phyloP scores from a whole-genome alignment of 2,329 filamentous ascomycete species.

The Diplodia scrobiculata region DNA sequence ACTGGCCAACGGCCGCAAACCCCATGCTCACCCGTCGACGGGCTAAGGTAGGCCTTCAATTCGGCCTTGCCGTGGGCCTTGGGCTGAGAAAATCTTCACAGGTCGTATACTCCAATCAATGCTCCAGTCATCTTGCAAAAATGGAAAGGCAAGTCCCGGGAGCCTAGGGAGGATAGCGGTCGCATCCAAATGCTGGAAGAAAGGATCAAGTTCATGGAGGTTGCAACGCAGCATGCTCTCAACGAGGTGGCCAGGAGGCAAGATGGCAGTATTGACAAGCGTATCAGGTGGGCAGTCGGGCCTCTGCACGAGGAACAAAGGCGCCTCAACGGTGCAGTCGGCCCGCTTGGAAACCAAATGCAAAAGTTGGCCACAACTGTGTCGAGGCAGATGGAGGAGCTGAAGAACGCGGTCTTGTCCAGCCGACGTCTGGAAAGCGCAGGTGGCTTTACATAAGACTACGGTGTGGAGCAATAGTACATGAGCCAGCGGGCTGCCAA shows the following conservation, averaged over 20 bases:
- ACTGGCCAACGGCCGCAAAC: background rate
- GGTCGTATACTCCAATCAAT: background rate
- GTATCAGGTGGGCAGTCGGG: background rate
- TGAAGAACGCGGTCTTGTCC: background rate
- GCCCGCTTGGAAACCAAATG: background rate
- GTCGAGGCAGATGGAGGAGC: background rate
- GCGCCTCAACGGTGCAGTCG: background rate
- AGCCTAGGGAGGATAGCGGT: background rate
- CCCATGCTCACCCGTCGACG: too few species aligned
- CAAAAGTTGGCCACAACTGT: background rate
- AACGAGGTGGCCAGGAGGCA: background rate
- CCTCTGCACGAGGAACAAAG: background rate
- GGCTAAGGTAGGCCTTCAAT: background rate
- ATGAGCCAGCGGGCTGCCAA: too few species aligned
- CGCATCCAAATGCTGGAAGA: slow-evolving; percentile 10
- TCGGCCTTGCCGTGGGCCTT: background rate
- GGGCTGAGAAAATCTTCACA: background rate
- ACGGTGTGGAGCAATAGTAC: too few species aligned
- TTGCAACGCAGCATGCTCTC: background rate
- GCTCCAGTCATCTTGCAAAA: background rate
- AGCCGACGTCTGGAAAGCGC: background rate
- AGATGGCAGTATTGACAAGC: background rate
- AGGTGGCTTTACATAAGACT: too few species aligned
- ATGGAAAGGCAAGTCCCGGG: slow-evolving; percentile 4
- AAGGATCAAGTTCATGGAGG: background rate